phyloP scores from a whole-genome alignment of 2,329 filamentous ascomycete species.

The Talaromyces sp. region DNA sequence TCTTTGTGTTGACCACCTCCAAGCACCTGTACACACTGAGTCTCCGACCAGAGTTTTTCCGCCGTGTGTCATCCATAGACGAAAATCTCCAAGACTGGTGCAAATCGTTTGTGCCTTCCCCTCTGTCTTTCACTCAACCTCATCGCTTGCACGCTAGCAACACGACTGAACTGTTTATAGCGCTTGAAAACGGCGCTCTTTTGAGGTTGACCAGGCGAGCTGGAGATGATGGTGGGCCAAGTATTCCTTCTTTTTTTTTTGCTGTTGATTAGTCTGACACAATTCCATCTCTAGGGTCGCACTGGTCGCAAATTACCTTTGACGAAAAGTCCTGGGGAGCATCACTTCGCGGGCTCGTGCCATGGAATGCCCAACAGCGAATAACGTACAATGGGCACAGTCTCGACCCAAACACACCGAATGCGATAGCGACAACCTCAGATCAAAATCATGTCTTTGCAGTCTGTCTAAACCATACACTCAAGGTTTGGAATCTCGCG shows the following conservation, averaged over 20 bases:
- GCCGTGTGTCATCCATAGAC: conserved; percentile 62
- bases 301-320: conserved; percentile 42
- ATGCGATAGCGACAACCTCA: conserved; percentile 40
- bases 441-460: conserved; percentile 59
- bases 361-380: conserved; percentile 38
- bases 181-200: conserved; percentile 46
- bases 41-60: conserved; percentile 77
- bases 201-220: conserved; percentile 63
- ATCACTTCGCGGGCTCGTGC: conserved; percentile 43
- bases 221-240: conserved; percentile 43
- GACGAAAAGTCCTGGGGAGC: conserved; percentile 44
- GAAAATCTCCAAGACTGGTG: conserved; percentile 69
- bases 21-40: conserved; percentile 77
- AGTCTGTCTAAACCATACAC: conserved; percentile 78
- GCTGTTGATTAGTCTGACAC: conserved; percentile 7
- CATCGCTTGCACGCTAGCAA: conserved; percentile 74
- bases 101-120: conserved; percentile 66
- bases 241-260: neutral
- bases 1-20: conserved; percentile 73
- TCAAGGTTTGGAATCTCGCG: conserved; percentile 85
- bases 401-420: conserved; percentile 38
- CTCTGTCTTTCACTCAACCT: conserved; percentile 69
- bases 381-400: conserved; percentile 36
- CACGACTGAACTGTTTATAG: conserved; percentile 68
- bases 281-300: conserved; percentile 25